Conservation (phyloP, 768 basidiomycete species). For the Pleurotus salmoneostramineus region DNA sequence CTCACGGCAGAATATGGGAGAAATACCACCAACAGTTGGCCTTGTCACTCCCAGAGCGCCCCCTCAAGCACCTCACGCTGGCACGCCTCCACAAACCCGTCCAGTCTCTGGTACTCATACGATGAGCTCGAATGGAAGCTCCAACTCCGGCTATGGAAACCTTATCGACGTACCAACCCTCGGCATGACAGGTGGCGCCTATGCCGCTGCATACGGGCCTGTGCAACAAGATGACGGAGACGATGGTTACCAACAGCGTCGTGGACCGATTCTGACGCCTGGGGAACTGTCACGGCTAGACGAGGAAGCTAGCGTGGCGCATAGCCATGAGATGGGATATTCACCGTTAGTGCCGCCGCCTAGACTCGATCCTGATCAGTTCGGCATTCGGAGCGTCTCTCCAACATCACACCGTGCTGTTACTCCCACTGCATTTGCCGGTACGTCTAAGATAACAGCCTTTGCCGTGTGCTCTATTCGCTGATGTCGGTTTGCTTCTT, state of each 20-base stretch:
- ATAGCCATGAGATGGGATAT: constrained; percentile 17
- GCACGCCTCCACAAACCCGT: background rate
- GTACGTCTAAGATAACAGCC: background rate
- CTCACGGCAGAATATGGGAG: background rate
- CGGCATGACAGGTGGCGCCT: constrained; percentile 26
- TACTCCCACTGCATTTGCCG: background rate
- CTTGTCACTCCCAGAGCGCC: constrained; percentile 1
- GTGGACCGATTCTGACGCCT: constrained; percentile 30
- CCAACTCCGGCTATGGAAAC: constrained; percentile 40
- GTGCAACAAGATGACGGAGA: constrained; percentile 15
- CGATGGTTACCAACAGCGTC: constrained; percentile 9
- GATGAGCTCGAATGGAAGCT: constrained; percentile 11
- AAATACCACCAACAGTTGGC: background rate
- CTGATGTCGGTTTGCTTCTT: background rate
- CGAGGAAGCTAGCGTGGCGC: constrained; percentile 24
- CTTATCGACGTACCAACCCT: constrained; percentile 39
- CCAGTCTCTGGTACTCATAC: constrained; percentile 3
- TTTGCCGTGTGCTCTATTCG: background rate
- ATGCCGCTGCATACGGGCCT: constrained; percentile 23
- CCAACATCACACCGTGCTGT: constrained; percentile 10
- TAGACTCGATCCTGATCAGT: constrained; percentile 27
- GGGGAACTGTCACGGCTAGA: constrained; percentile 33
- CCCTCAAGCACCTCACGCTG: background rate
- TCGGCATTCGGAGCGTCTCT: constrained; percentile 16
- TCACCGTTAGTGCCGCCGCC: constrained; percentile 28